Evolutionary conservation across 2,329 filamentous ascomycete species (phyloP), one percentile per base, ranked within the genome.

Genomic region (Elsinoe arachidis): DNA sequence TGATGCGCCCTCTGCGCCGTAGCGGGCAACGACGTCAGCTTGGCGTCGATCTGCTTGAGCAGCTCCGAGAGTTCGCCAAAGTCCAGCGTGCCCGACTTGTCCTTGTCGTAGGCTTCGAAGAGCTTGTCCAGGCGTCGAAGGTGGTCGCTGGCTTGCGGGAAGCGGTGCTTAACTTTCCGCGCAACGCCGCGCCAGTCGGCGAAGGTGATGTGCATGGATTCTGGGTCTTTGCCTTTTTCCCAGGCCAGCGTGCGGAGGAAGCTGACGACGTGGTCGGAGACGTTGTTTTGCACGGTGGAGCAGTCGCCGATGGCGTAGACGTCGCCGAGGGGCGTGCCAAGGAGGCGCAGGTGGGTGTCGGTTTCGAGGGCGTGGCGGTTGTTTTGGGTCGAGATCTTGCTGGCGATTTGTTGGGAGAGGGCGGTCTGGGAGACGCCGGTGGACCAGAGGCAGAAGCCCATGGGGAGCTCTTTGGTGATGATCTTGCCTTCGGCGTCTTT

Each of bases 231-330:
- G 69, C 91, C 92, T 62, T 87, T 89, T 72, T 96, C 92, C 85
- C 88, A 96, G 9, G 93, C 90, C 2, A 95, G 79, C 14, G 84
- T 89, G 60, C 90, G 90, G 10, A 99, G 80, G 74, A 97, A 99
- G 17, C 83, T 86, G 49, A 96, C 80, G 65, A 99, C 85, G 73
- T 96, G 86, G 67, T 95, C 89, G 2, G 91, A 88, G 1, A 97
- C 79, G 65, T 99, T 99, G 76, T 99, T 99, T 69, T 99, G 95
- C 0, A 99, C 92, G 0, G 95, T 99, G 5, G 89, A 80, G 74
- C 93, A 97, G 73, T 99, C 93, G 12, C 93, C 93, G 61, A 99
- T 90, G 49, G 91, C 91, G 68, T 99, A 99, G 19, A 99, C 90
- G 60, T 97, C 92, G 37, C 93, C 93, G 0, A 97, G 74, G 0